Evolutionary conservation across 106 monocot genomes (phyloP).

Genomic region (Cymbidium sinense): DNA sequence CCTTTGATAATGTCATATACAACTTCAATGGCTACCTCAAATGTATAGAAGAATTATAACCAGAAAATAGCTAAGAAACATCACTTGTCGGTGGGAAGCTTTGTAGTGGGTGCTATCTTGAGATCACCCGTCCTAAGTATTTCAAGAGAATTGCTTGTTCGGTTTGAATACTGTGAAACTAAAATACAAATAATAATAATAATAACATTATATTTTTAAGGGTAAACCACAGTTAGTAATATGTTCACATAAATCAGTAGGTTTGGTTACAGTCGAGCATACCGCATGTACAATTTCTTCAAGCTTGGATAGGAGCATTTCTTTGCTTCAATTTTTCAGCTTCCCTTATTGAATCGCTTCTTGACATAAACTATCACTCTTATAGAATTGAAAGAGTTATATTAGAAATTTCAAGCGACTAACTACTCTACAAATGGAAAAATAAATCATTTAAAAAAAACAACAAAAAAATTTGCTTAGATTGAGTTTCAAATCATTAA

Average conservation of each 20-base stretch:
- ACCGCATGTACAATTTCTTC: conserved; percentile 43
- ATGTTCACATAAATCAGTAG: not conserved
- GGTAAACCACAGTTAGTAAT: no score
- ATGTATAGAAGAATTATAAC: no score
- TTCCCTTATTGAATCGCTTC: conserved; percentile 33
- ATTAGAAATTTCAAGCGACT: not conserved
- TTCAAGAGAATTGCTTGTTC: not conserved
- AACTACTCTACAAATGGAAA: no score
- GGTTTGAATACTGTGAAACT: conserved; percentile 29
- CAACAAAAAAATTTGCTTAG: no score
- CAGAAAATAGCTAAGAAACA: not conserved
- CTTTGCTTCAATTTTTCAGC: conserved; percentile 28
- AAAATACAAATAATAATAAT: not conserved
- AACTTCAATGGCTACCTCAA: no score
- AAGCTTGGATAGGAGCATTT: conserved; percentile 28
- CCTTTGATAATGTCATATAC: no score
- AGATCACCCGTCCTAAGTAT: not conserved
- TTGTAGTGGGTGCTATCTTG: not conserved
- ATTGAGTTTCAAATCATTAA: no score
- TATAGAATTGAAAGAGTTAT: not conserved
- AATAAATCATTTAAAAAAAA: no score
- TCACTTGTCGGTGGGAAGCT: not conserved
- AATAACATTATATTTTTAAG: not conserved
- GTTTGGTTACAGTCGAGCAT: conserved; percentile 5
- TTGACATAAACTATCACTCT: conserved; percentile 32